Conservation (phyloP, 352 stramenopile species). For the Pythium sp. region DNA sequence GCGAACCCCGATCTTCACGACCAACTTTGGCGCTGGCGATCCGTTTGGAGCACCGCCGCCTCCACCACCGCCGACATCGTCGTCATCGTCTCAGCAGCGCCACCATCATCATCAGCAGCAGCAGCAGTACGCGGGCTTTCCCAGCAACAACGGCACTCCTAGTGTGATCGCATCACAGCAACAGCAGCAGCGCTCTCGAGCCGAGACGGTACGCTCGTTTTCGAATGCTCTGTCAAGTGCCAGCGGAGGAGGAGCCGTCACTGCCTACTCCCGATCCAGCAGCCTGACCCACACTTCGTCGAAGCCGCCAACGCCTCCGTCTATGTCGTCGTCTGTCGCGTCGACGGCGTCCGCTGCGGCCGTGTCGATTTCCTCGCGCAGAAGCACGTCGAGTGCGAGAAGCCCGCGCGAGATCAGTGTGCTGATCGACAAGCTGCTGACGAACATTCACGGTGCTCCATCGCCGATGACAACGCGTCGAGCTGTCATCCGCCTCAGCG, state of each 20-base stretch:
- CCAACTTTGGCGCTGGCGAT: conserved; percentile 5
- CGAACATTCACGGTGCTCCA: conserved; percentile 46
- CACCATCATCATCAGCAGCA: neutral
- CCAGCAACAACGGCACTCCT: neutral
- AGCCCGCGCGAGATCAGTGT: conserved; percentile 47
- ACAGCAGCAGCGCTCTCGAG: conserved; percentile 7
- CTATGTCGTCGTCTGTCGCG: conserved; percentile 5
- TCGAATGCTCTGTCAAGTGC: conserved; percentile 1
- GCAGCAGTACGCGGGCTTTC: conserved; percentile 4
- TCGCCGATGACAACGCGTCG: conserved; percentile 57
- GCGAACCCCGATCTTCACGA: neutral
- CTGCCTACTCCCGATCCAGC: neutral
- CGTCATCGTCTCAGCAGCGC: neutral
- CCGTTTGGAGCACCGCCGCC: conserved; percentile 14
- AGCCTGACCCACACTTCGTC: conserved; percentile 9
- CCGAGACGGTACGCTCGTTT: conserved; percentile 2
- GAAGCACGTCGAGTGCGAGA: conserved; percentile 18
- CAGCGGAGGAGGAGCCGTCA: neutral
- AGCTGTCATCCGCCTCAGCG: conserved; percentile 51
- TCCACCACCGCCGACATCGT: conserved; percentile 4
- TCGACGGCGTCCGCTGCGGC: conserved; percentile 26
- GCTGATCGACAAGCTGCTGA: conserved; percentile 54
- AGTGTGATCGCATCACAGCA: neutral
- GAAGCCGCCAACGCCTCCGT: conserved; percentile 14
- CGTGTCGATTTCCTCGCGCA: conserved; percentile 32